Conservation (phyloP, 2,329 filamentous ascomycete genomes). For the Aspergillus floridensis region DNA sequence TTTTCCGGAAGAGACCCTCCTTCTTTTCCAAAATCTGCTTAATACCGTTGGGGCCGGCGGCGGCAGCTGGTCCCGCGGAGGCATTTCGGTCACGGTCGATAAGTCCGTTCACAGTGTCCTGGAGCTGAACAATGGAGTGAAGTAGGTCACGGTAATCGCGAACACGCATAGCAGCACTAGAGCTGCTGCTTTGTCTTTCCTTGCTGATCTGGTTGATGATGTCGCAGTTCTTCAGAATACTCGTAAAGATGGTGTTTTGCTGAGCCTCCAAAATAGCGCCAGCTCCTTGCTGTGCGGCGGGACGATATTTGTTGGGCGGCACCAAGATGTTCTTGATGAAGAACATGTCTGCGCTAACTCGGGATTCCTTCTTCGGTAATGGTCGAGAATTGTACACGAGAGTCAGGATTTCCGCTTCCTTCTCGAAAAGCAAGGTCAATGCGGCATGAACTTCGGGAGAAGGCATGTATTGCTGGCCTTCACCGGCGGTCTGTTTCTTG, state of each 20-base stretch:
- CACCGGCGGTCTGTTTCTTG: constrained; percentile 37
- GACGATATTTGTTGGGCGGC: constrained; percentile 86
- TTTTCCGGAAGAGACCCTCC: constrained; percentile 95
- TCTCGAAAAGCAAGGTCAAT: constrained; percentile 75
- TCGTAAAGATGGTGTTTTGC: constrained; percentile 84
- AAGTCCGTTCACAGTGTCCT: constrained; percentile 87
- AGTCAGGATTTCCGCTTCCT: constrained; percentile 78
- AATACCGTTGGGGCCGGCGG: constrained; percentile 84
- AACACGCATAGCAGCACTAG: constrained; percentile 47
- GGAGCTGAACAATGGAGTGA: constrained; percentile 76
- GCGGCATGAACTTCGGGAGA: constrained; percentile 79
- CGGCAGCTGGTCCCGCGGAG: constrained; percentile 71
- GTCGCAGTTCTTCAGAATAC: constrained; percentile 73
- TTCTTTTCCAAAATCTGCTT: constrained; percentile 99
- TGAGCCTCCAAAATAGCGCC: constrained; percentile 82
- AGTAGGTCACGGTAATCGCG: constrained; percentile 74
- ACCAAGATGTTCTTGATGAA: constrained; percentile 85
- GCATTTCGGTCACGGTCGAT: constrained; percentile 88
- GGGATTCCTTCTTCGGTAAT: constrained; percentile 54
- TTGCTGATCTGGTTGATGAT: constrained; percentile 71
- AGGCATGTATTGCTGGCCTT: constrained; percentile 71
- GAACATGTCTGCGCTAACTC: constrained; percentile 83
- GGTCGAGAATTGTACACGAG: constrained; percentile 82
- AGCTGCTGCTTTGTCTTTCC: constrained; percentile 58
- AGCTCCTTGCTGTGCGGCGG: constrained; percentile 77